Evolutionary conservation across 2,329 filamentous ascomycete genomes (phyloP), one percentile per base, ranked within the genome.

Genomic region (Claviceps humidiphila): DNA sequence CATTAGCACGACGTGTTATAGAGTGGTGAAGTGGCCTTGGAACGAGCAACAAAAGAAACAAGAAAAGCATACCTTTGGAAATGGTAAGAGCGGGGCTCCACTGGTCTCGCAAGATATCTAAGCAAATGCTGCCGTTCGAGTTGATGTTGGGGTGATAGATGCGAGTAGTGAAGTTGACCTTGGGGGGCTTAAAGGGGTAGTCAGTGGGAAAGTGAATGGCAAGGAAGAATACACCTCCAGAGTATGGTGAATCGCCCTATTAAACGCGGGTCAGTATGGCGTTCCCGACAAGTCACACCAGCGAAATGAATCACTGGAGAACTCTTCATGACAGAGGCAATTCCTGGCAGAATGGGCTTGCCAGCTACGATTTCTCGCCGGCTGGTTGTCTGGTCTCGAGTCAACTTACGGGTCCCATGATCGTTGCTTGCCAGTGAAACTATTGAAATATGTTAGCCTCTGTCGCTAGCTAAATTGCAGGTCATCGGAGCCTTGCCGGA

Each of bases 141-240:
- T 98, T 98, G 89, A 98, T 98, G 76, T 98, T 98, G 65, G 93
- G 93, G 76, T 98, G 93, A 72, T 98, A 98, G 77, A 98, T 97
- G 68, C 91, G 87, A 59, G 93, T 98, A 64, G 89, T 97, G 81
- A 98, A 98, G 85, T 96, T 96, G 74, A 98, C 90, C 82, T 98
- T 98, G 63, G 93, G 93, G 58, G 93, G 93, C 85, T 98, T 98
- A 81, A 98, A 98, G 43, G 93, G 93, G 74, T 98, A 98, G 79
- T 98, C 93, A 79, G 93, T 98, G 61, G 93, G 93, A 80, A 98
- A 97, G 75, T 96, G 89, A 68, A 98, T 98, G 62, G 87, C 85
- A 60, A 98, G 82, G 83, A 98, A 98, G 81, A 98, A 98, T 63
- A 98, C 91, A 67, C 93, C 93, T 70, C 91, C 90, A 49, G 90